Base-by-base conservation (phyloP, 257 asterid genomes). In the Nicotiana sylvestris region DNA sequence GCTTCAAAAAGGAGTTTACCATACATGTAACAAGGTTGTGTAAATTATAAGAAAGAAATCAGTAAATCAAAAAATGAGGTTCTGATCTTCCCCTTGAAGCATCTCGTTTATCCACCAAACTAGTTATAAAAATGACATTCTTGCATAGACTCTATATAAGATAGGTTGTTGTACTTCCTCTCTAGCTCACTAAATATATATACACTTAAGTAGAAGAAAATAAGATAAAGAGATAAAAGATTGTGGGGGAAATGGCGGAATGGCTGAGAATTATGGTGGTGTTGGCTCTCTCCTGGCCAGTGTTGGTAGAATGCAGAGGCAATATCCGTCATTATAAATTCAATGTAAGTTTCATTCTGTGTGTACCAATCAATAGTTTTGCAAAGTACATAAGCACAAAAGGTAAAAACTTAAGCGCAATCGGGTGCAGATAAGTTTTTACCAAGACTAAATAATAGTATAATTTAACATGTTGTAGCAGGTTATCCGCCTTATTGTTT, bases 321-420 rank as follows among this genome's bases (percentile, higher is more conserved):
- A 74, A 15, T 49, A 65, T 83, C 81, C 93, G 92, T 32, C 88
- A 76, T 51, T 90, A 90, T 80, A 88, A 90, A 35, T 91, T 91
- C 83, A 86, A 90, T 53, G 95, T 90, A 84, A 87, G 93, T 86
- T 86, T 55, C 12, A 33, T 33, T 11, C 3, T 6, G 8, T 8
- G 12, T 43, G 2, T 43, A 43, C 49, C 49, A 43, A 43, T 43
- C 51, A 43, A 43, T 43, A 9, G 12, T 9, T 43, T 43, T 43
- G 49, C 49, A 43, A 43, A 43, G 2, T 7, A 2, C 51, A 43
- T 2, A 43, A 43, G 51, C 12, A 43, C 12, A 43, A 9, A 8
- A 8, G 11, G 11, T 43, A 43, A 43, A 8, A 7, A 43, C 49
- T 7, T 7, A 1, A 10, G 6, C 49, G 11, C 10, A 43, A 43